These are phyloP conservation scores for Sextonia rubra DNA, from an alignment of 164 flowering plant species.

Conservation along the genomic window DNA sequence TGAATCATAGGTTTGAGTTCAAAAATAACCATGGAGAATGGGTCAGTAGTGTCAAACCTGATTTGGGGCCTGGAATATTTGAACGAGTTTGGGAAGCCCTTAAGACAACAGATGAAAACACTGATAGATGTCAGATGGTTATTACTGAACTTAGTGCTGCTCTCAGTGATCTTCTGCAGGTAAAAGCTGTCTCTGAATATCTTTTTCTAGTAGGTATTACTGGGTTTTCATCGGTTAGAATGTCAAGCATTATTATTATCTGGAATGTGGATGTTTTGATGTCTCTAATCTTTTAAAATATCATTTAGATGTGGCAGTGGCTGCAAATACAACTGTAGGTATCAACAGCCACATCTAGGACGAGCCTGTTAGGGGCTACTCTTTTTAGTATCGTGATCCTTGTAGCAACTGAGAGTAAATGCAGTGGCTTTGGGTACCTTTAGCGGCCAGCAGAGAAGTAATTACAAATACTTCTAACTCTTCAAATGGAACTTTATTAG, in stretches of 20 bases:
- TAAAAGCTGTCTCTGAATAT: conserved; percentile 17
- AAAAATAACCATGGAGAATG: conserved; percentile 87
- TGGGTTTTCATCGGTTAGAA: not conserved
- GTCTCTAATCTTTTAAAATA: not conserved
- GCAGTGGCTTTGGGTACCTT: too few species aligned
- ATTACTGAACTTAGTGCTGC: conserved; percentile 57
- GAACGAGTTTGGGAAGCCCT: conserved; percentile 82
- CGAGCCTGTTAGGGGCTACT: too few species aligned
- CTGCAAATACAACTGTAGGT: too few species aligned
- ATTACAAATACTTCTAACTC: too few species aligned
- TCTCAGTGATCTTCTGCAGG: conserved; percentile 67
- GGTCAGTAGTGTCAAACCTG: conserved; percentile 61
- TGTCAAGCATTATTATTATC: not conserved
- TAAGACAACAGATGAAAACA: conserved; percentile 41
- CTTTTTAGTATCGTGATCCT: too few species aligned
- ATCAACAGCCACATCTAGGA: too few species aligned
- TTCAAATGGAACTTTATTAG: too few species aligned
- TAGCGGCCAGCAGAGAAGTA: too few species aligned
- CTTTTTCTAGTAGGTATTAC: not conserved
- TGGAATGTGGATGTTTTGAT: not conserved
- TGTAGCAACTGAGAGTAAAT: too few species aligned
- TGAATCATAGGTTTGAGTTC: conserved; percentile 69
- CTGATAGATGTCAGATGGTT: conserved; percentile 38
- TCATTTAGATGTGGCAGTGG: too few species aligned
- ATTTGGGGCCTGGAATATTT: conserved; percentile 71